These are phyloP conservation scores for Populus alba DNA, from an alignment of 345 rosid species.

Conservation along the genomic window DNA sequence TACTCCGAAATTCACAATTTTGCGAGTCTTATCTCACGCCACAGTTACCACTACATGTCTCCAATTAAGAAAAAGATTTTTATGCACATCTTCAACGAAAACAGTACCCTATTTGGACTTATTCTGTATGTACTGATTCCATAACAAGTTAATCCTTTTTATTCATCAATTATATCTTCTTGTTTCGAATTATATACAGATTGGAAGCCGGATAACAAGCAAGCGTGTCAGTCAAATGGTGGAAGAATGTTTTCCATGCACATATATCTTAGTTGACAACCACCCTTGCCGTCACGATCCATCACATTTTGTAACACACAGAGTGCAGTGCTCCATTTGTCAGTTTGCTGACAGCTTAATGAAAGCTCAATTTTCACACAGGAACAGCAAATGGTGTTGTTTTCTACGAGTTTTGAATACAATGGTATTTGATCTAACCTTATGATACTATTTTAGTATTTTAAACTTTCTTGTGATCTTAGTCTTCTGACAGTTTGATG, in stretches of 20 bases:
- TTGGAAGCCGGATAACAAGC: slow-evolving; percentile 91
- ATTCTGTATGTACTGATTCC: slow-evolving; percentile 4
- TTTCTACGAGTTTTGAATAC: slow-evolving; percentile 52
- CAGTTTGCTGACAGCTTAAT: slow-evolving; percentile 61
- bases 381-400: slow-evolving; percentile 41
- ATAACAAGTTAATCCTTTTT: slow-evolving; percentile 6
- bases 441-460: slow-evolving; percentile 15
- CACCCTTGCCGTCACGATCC: slow-evolving; percentile 93
- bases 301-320: slow-evolving; percentile 84
- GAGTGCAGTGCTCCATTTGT: slow-evolving; percentile 66
- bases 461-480: not conserved
- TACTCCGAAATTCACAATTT: not conserved
- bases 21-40: not conserved
- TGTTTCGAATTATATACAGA: slow-evolving; percentile 46
- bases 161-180: slow-evolving; percentile 11
- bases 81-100: no score
- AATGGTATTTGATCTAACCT: slow-evolving; percentile 47
- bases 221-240: slow-evolving; percentile 76
- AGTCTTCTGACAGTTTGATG: not conserved
- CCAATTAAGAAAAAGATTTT: not conserved
- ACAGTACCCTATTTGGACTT: not conserved
- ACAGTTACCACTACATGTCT: not conserved
- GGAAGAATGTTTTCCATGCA: slow-evolving; percentile 61
- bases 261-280: slow-evolving; percentile 72
- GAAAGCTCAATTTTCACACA: slow-evolving; percentile 39